Evolutionary conservation across 306 rosid genomes (phyloP), one percentile per base, ranked within the genome.

Genomic region (Quercus gilva): DNA sequence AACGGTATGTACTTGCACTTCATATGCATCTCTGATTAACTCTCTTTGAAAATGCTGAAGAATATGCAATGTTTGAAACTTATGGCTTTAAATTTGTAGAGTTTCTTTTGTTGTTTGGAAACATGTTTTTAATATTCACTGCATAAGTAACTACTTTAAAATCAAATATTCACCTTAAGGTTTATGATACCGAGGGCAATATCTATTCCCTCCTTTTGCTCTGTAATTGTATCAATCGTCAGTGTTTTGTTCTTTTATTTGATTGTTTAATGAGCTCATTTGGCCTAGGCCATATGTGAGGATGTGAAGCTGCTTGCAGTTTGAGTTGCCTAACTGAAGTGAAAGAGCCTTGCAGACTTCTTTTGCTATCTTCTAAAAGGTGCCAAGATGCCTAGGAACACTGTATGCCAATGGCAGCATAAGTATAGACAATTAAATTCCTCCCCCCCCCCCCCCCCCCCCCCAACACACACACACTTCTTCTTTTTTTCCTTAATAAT

Each of bases 1-100:
- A 85, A 90, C 93, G 84, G 99, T 95, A 84, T 1, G 95, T 79
- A 51, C 13, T 35, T 29, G 13, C 55, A 56, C 65, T 74, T 18
- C 28, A 14, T 25, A 70, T 68, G 35, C 57, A 31, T 56, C 31
- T 71, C 1, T 9, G 52, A 58, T 20, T 64, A 57, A 20, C 60
- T 33, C 43, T 35, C 49, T 67, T 67, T 67, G 52, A 67, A 23
- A 26, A 11, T 64, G 41, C 7, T 64, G 45, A 64, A 64, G 31
- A 59, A 64, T 10, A 19, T 28, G 45, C 49, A 45, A 26, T 71
- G 41, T 25, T 13, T 4, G 17, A 69, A 67, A 35, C 59, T 68
- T 78, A 6, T 56, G 17, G 12, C 37, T 23, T 75, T 18, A 8
- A 59, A 57, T 57, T 28, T 57, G 51, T 56, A 4, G 6, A 56